Evolutionary conservation across 148 eudicot genomes (phyloP), one percentile per base, ranked within the genome.

Genomic region (Nepenthes gracilis): DNA sequence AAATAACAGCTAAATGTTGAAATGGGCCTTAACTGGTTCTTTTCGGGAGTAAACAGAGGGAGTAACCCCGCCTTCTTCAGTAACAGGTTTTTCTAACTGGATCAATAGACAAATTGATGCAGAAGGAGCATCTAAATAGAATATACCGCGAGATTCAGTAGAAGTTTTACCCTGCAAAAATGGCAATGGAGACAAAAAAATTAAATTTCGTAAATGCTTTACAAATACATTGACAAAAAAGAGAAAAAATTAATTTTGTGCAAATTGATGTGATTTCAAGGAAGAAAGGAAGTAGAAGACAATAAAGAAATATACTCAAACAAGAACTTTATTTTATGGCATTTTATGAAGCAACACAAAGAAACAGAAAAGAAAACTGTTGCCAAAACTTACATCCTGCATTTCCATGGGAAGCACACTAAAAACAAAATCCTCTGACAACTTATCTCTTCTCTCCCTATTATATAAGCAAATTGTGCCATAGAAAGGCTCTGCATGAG

Each of bases 31-130:
- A 77, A 93, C 99, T 60, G 95, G 95, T 74, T 93, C 99, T 84
- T 93, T 93, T 34, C 99, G 90, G 33, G 99, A 93, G 77, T 93
- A 93, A 64, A 86, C 96, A 57, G 99, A 86, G 52, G 99, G 81
- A 65, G 99, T 76, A 66, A 89, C 79, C 49, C 99, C 96, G 47
- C 96, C 96, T 81, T 93, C 99, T 86, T 93, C 99, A 59, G 95
- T 76, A 33, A 89, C 99, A 70, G 95, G 84, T 80, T 89, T 93
- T 69, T 93, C 99, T 68, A 93, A 75, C 81, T 93, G 99, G 63
- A 93, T 81, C 70, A 93, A 75, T 72, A 93, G 75, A 72, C 96
- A 88, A 55, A 93, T 86, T 63, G 99, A 82, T 71, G 99, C 85
- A 64, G 99, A 93, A 62, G 99, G 96, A 68, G 94, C 88, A 74